Evolutionary conservation across 768 basidiomycete genomes (phyloP), one percentile per base, ranked within the genome.

Genomic region (Hericium coralloides): DNA sequence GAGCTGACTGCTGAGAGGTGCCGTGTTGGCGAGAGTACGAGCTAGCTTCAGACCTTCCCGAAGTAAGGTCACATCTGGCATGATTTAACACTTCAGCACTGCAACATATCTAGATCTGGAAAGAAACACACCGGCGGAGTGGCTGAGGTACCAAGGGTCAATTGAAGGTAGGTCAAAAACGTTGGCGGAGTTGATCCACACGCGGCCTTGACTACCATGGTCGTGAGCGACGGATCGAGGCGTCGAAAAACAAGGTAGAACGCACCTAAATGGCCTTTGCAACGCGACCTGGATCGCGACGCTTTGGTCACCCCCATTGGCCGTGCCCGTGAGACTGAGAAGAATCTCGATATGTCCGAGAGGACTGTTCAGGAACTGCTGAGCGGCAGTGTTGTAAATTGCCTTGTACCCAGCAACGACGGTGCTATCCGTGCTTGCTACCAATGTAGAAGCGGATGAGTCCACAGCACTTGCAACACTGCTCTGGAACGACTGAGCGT

Each of bases 121-220:
- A 31, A 31, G 15, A 52, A n/a, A 61, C 70, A 20, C 53, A 77
- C 76, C 80, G 20, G 79, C 78, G 6, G 73, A 68, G 62, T 84
- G 79, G 5, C 77, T 72, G 54, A 85, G 78, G 69, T 87, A 88
- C 58, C 77, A 70, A 4, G 87, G 87, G 68, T 89, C 82, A 65
- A 89, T 82, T 48, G 76, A 66, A 5, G 84, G 84, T 22, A 72
- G 62, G 57, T 80, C 79, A 69, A 88, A 89, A 1, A 81, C 72
- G 56, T 79, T 76, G 15, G 75, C 71, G 3, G 80, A 78, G 64
- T 76, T 83, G 70, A 88, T 82, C 58, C 78, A 79, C 26, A 88
- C 64, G 5, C 74, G 76, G n/a, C 87, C 87, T 52, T 81, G 77
- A 38, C 78, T 77, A 59, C 23, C 54, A 6, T 10, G 39, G n/a